A percentile compares a stretch with the other conserved stretches of the same genome.
phyloP scores from a whole-genome alignment of 768 basidiomycete genomes.

The Xerocomus brunneocitrinus region DNA sequence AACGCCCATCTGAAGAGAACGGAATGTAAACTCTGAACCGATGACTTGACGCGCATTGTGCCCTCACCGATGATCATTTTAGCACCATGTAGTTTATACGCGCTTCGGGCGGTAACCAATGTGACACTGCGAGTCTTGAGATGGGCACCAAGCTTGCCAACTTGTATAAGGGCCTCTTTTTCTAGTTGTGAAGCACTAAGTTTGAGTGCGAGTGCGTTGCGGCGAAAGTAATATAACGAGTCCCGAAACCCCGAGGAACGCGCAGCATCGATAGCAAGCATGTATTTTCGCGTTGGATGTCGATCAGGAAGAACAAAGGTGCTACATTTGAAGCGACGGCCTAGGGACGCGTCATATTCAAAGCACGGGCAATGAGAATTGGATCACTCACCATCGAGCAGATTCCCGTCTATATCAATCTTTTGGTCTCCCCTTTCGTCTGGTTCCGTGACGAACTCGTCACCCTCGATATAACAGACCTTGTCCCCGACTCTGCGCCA shows the following conservation, averaged over 20 bases:
- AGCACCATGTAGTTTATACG: constrained; percentile 90
- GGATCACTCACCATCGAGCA: constrained; percentile 68
- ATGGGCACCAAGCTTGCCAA: constrained; percentile 84
- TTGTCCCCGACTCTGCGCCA: constrained; percentile 72
- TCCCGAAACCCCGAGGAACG: constrained; percentile 94
- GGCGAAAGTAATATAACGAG: constrained; percentile 96
- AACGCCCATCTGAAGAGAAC: constrained; percentile 65
- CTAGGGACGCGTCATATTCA: constrained; percentile 36
- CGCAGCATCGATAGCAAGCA: constrained; percentile 97
- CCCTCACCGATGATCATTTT: constrained; percentile 79
- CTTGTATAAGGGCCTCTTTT: constrained; percentile 87
- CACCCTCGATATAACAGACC: constrained; percentile 76
- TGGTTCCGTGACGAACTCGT: constrained; percentile 81
- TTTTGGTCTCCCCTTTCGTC: constrained; percentile 89
- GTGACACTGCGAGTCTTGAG: constrained; percentile 90
- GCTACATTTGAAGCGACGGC: constrained; percentile 80
- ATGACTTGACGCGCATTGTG: not conserved
- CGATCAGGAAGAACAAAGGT: constrained; percentile 87
- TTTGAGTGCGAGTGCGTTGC: constrained; percentile 87
- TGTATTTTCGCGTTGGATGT: constrained; percentile 80
- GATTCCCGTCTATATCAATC: constrained; percentile 78
- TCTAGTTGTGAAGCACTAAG: constrained; percentile 85
- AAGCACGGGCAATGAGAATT: not conserved
- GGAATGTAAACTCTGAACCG: not conserved
- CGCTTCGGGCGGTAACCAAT: constrained; percentile 86